Evolutionary conservation across 2,329 filamentous ascomycete species (phyloP), one percentile per base, ranked within the genome.

Genomic region (Phaeoacremonium minimum): DNA sequence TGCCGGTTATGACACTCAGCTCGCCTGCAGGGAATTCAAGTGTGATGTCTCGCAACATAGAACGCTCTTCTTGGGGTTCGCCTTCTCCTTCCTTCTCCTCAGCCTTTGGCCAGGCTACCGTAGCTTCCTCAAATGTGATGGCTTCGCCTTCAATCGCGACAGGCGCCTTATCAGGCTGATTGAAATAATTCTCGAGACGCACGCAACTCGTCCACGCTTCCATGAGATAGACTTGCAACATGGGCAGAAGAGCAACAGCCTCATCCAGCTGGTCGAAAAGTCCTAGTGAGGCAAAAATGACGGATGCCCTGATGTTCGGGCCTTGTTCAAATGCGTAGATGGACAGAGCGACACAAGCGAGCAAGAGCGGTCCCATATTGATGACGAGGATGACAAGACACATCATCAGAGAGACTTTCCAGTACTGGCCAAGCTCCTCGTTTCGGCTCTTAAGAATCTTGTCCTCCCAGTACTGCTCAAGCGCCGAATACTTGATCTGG

Each of bases 401-500:
- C 39, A 51, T 52, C 48, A 53, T 59, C 4, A 52, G 34, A 15
- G 49, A 48, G 3, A 53, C 50, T 18, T 44, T 54, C 55, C 57
- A 58, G 37, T 52, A 58, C 35, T 58, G 55, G n/a, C 38, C 41
- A 15, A 62, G 46, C 46, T 62, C 58, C 17, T 58, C 53, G 32
- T 58, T 53, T 18, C 58, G 51, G 30, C 49, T 55, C n/a, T 52
- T 42, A 19, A 58, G 30, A 13, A 62, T 60, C 42, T 55, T 60
- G 26, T 46, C 40, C 38, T 61, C 56, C 50, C 55, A 61, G 19
- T 57, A 46, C 18, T 52, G 44, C 36, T 62, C 58, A 9, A 61
- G 49, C 7, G 57, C 58, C 4, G 58, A 60, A 42, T 58, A 61
- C 35, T 57, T 55, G 52, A 62, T 61, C 43, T 62, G 58, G 9